Conservation (phyloP, 176 grass and related monocot species). For the Musa troglodytarum region DNA sequence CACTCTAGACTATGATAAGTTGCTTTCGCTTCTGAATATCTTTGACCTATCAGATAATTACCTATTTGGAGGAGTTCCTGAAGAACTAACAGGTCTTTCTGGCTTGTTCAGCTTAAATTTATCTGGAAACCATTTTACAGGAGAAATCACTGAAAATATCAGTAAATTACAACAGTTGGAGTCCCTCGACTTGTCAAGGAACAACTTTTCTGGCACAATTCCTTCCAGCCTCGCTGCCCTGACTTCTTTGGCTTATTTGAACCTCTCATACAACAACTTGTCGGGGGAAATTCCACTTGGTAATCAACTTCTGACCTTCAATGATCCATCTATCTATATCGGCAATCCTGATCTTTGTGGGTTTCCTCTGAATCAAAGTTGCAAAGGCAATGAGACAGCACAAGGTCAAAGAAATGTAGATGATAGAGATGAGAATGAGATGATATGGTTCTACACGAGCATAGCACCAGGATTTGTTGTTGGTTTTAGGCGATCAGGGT, state of each 20-base stretch:
- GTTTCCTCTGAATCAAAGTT: neutral
- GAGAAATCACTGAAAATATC: neutral
- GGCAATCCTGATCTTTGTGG: neutral
- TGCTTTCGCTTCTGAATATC: neutral
- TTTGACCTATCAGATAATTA: neutral
- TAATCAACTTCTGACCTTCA: neutral
- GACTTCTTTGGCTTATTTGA: neutral
- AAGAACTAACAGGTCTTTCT: neutral
- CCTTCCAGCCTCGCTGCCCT: neutral
- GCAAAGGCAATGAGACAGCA: neutral
- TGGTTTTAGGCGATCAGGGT: neutral
- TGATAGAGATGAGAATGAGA: neutral
- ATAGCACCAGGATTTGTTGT: neutral
- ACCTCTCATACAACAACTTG: neutral
- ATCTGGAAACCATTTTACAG: slow-evolving; percentile 2
- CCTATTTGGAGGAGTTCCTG: neutral
- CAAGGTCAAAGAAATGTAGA: neutral
- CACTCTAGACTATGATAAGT: neutral
- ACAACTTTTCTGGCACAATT: neutral
- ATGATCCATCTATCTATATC: neutral
- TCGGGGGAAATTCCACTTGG: neutral
- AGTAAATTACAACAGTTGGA: neutral
- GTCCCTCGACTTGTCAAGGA: neutral
- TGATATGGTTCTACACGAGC: slow-evolving; percentile 2
- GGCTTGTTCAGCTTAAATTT: neutral